Conservation (phyloP, 306 rosid species). For the Dalbergia oliveri region DNA sequence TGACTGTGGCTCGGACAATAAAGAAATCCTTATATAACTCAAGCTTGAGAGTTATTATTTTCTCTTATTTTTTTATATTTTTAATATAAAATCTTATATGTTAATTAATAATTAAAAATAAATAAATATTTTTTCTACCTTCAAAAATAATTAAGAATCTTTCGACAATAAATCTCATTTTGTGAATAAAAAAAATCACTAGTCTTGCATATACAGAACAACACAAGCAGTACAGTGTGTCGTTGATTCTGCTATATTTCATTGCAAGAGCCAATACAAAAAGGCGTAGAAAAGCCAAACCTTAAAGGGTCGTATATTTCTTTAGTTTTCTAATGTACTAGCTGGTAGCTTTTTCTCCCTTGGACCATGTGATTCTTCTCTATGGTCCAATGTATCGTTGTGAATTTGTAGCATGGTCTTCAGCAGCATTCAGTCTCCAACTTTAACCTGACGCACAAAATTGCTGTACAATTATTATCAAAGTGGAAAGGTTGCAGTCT, state of each 20-base stretch:
- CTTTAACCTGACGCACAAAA: conserved; percentile 56
- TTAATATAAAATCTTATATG: too few relatives aligned
- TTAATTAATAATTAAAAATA: too few relatives aligned
- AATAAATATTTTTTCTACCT: too few relatives aligned
- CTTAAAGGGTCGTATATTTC: conserved; percentile 41
- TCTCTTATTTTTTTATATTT: too few relatives aligned
- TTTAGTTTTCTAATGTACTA: neutral
- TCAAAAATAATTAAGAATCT: too few relatives aligned
- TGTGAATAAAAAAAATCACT: too few relatives aligned
- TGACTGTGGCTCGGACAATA: too few relatives aligned
- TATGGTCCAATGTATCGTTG: conserved; percentile 38
- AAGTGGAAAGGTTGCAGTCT: conserved; percentile 51
- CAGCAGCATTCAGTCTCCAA: conserved; percentile 34
- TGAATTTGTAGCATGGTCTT: conserved; percentile 34
- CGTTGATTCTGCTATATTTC: conserved; percentile 18
- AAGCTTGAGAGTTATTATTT: too few relatives aligned
- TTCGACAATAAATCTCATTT: too few relatives aligned
- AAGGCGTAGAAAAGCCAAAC: conserved; percentile 52
- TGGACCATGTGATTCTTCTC: conserved; percentile 59
- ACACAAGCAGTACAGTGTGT: too few relatives aligned
- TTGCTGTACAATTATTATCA: conserved; percentile 59
- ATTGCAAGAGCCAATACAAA: conserved; percentile 38
- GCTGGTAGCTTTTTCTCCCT: conserved; percentile 42
- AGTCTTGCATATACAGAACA: too few relatives aligned
- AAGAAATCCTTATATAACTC: too few relatives aligned